A percentile compares a stretch with the other conserved stretches of the same genome.
Conservation (phyloP, 139 green algal species). For the Microglena sp. region DNA sequence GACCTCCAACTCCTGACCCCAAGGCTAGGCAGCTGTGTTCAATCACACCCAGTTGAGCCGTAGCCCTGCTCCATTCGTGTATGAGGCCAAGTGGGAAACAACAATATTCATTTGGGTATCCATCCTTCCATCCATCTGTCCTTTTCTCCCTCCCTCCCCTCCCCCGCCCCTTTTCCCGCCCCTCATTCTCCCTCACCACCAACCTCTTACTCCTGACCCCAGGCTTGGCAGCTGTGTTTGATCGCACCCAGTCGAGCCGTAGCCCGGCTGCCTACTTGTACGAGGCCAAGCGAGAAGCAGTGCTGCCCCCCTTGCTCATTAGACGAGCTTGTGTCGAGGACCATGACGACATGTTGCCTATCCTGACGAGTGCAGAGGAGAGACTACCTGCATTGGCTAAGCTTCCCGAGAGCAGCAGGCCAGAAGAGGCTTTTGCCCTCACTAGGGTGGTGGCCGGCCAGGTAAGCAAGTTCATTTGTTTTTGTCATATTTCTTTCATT, state of each 20-base stretch:
- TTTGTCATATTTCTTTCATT: too few relatives aligned
- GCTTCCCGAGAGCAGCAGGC: constrained; percentile 35
- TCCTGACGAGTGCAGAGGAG: constrained; percentile 26
- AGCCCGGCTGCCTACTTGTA: constrained; percentile 8
- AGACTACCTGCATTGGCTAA: constrained; percentile 32
- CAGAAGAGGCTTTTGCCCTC: constrained; percentile 48
- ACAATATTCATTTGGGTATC: too few relatives aligned
- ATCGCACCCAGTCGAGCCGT: background rate
- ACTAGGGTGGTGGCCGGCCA: constrained; percentile 40
- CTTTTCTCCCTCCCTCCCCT: too few relatives aligned
- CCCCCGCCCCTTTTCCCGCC: too few relatives aligned
- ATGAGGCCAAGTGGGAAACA: too few relatives aligned
- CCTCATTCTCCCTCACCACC: background rate
- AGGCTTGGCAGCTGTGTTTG: constrained; percentile 11
- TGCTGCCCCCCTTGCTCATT: constrained; percentile 30
- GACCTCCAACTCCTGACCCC: too few relatives aligned
- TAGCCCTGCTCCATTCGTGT: too few relatives aligned
- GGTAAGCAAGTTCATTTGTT: too few relatives aligned
- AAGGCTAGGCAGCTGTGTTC: too few relatives aligned
- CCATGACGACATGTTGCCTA: constrained; percentile 53
- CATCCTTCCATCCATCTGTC: too few relatives aligned
- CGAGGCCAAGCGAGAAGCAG: background rate
- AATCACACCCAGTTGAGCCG: too few relatives aligned
- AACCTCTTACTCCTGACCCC: background rate
- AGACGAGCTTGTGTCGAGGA: constrained; percentile 43